phyloP scores from a whole-genome alignment of 2,329 filamentous ascomycete species.

The Drechslerella coelobrocha region DNA sequence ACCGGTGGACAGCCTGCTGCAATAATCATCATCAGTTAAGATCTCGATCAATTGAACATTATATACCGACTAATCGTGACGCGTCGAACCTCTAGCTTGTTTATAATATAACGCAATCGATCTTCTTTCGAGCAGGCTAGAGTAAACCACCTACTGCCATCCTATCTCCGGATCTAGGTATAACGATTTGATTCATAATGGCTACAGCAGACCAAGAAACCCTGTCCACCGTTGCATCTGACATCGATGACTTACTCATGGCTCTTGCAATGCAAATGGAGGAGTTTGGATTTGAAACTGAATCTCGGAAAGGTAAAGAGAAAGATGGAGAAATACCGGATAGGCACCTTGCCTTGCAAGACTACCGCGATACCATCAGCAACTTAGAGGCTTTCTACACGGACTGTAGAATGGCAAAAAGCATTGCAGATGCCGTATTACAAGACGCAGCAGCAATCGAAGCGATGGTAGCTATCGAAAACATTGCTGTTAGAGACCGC shows the following conservation, averaged over 20 bases:
- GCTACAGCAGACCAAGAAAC: background rate
- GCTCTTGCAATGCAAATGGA: conserved; percentile 26
- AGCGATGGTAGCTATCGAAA: conserved; percentile 13
- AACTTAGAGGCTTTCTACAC: conserved; percentile 16
- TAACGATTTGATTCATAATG: too few species aligned
- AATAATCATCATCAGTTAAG: too few species aligned
- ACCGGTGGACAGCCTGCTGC: too few species aligned
- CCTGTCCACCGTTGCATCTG: background rate
- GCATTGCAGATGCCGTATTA: conserved; percentile 24
- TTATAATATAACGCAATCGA: too few species aligned
- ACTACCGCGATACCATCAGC: conserved; percentile 20
- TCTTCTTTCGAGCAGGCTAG: too few species aligned
- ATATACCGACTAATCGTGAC: too few species aligned
- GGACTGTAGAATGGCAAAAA: conserved; percentile 34
- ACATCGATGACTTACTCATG: conserved; percentile 21
- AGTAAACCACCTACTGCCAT: too few species aligned
- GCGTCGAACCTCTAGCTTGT: too few species aligned
- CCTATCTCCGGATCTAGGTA: too few species aligned
- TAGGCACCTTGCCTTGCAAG: conserved; percentile 19
- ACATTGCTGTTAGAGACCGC: conserved; percentile 13
- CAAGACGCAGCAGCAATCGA: conserved; percentile 17
- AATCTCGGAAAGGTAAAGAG: conserved; percentile 27
- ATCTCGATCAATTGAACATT: too few species aligned
- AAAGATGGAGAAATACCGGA: conserved; percentile 6
- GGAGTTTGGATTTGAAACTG: conserved; percentile 22